Evolutionary conservation across 768 basidiomycete genomes (phyloP), one percentile per base, ranked within the genome.

Genomic region (Termitomyces sp.): DNA sequence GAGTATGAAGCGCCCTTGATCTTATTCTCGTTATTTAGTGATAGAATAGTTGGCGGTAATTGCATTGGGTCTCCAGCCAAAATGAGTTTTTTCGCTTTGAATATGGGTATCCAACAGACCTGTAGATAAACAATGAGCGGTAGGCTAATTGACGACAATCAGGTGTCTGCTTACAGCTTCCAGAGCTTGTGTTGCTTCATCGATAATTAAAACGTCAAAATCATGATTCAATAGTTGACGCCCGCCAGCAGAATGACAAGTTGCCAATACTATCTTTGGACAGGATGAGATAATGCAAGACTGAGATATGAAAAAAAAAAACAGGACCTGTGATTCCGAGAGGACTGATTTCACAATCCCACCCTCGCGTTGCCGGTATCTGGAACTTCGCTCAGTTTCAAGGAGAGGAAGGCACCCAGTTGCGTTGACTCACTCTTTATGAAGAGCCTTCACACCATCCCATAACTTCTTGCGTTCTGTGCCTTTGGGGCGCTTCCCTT

Each of bases 11-110:
- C 26, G 12, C 21, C n/a, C n/a, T 41, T 51, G 6, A 17, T 38
- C 43, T 61, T 64, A 42, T 38, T 70, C n/a, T 73, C 69, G 30
- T 73, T 72, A 57, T 83, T 73, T 8, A 82, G 64, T 5, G 92
- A 91, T 30, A 96, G 75, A 47, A 98, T 84, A 0, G 96, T 99
- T 0, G 96, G 96, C 0, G 94, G 94, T 3, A 99, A 78, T 74
- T 98, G 96, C 79, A 93, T 88, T 1, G 94, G 95, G 70, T 98
- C 96, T 0, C 96, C 96, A 1, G 95, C 95, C 26, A 97, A 75
- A 14, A 94, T 88, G 49, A 94, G 74, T 68, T 94, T 96, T 73
- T 86, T 88, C 1, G 85, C 89, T 68, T 95, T 96, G 70, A 95
- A 83, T 54, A 98, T 89, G 0, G 97, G 95, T 33, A 98, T 83